phyloP scores from a whole-genome alignment of 2,329 filamentous ascomycete genomes.

The Colletotrichum falcatum region DNA sequence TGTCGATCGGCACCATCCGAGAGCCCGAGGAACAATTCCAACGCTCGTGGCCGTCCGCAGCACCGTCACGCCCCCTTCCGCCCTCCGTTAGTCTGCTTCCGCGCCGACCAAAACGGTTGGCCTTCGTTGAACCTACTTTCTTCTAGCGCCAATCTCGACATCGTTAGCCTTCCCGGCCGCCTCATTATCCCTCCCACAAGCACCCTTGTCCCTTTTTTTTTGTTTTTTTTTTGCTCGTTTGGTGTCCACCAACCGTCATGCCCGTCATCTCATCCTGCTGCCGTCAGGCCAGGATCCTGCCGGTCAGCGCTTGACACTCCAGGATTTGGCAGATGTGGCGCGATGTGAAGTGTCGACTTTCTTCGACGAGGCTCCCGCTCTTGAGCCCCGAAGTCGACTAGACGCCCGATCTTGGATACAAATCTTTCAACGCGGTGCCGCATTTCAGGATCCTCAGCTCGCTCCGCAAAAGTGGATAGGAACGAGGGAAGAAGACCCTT shows the following conservation, averaged over 20 bases:
- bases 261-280: slow-evolving; percentile 13
- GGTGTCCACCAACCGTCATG: background rate
- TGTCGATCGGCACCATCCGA: slow-evolving; percentile 5
- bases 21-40: slow-evolving; percentile 11
- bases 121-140: background rate
- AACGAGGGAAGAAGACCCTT: slow-evolving; percentile 14
- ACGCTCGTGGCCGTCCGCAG: background rate
- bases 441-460: slow-evolving; percentile 9
- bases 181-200: background rate
- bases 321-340: background rate
- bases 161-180: background rate
- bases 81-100: slow-evolving; percentile 11
- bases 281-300: background rate
- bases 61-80: background rate
- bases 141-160: slow-evolving; percentile 15
- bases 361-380: slow-evolving; percentile 19
- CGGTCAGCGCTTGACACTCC: background rate
- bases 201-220: background rate
- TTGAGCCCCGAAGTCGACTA: slow-evolving; percentile 3
- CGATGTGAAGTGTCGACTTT: background rate
- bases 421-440: slow-evolving; percentile 18
- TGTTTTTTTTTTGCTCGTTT: background rate
- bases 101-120: background rate
- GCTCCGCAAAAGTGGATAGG: slow-evolving; percentile 24
- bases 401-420: slow-evolving; percentile 10